A percentile compares a stretch with the other conserved stretches of the same genome.
phyloP scores from a whole-genome alignment of 2,329 filamentous ascomycete genomes.

The Balansia obtecta region DNA sequence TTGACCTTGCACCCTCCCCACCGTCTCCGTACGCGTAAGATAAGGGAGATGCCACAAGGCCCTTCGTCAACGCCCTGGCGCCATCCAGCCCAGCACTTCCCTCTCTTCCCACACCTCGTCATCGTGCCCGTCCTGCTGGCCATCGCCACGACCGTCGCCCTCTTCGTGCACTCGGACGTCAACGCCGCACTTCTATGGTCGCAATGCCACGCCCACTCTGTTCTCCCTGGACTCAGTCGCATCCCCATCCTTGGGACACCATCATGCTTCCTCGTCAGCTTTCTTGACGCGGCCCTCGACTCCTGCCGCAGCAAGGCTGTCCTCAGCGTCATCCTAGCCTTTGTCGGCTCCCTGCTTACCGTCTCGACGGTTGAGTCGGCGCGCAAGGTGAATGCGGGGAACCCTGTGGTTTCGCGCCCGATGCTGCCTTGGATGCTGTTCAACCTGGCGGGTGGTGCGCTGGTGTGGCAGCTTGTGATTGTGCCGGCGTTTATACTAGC shows the following conservation, averaged over 20 bases:
- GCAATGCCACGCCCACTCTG: constrained; percentile 37
- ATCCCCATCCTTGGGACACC: constrained; percentile 33
- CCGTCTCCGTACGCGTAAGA: neutral
- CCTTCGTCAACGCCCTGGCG: constrained; percentile 14
- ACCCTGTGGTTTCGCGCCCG: constrained; percentile 24
- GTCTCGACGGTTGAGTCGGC: constrained; percentile 37
- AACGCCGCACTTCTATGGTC: constrained; percentile 40
- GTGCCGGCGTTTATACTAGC: constrained; percentile 36
- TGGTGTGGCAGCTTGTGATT: constrained; percentile 40
- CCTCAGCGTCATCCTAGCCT: constrained; percentile 30
- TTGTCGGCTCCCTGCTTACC: constrained; percentile 34
- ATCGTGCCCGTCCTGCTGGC: constrained; percentile 35
- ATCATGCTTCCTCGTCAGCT: constrained; percentile 37
- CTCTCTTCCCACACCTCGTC: constrained; percentile 40
- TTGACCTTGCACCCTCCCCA: neutral
- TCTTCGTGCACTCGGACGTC: constrained; percentile 36
- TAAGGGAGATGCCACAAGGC: neutral
- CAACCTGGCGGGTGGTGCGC: constrained; percentile 34
- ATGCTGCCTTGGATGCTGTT: constrained; percentile 34
- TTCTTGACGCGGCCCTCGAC: constrained; percentile 31
- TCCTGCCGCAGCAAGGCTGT: constrained; percentile 27
- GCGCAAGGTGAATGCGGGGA: constrained; percentile 26
- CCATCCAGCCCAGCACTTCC: constrained; percentile 38
- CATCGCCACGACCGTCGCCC: constrained; percentile 25
- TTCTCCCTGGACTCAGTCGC: constrained; percentile 30